These are phyloP conservation scores for Fusarium chlamydosporum DNA, from an alignment of 2,329 filamentous ascomycete species.

Conservation along the genomic window DNA sequence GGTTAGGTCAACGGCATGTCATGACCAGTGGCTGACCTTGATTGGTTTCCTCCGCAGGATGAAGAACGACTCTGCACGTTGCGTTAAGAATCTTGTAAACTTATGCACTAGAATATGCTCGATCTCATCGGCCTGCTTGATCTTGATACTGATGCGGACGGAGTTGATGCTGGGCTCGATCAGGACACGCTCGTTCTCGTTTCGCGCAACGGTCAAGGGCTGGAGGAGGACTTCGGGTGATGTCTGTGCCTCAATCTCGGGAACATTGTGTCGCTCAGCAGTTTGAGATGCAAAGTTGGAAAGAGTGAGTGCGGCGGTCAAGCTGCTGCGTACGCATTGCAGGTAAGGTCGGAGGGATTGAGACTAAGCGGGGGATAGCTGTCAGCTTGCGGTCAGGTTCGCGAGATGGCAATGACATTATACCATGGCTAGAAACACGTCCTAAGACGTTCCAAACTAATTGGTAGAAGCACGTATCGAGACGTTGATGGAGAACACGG, in stretches of 20 bases:
- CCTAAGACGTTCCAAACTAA: conserved; percentile 22
- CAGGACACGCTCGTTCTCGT: conserved; percentile 96
- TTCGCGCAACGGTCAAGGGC: conserved; percentile 89
- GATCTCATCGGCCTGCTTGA: conserved; percentile 99
- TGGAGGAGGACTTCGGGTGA: conserved; percentile 96
- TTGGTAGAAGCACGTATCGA: conserved; percentile 25
- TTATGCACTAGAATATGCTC: conserved; percentile 98
- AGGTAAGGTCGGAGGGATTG: conserved; percentile 98
- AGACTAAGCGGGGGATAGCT: conserved; percentile 68
- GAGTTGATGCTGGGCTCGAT: conserved; percentile 98
- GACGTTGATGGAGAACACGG: conserved; percentile 34
- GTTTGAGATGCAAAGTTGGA: conserved; percentile 98
- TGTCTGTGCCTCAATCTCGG: conserved; percentile 92
- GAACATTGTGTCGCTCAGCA: conserved; percentile 96
- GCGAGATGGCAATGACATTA: neutral
- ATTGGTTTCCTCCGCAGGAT: conserved; percentile 95
- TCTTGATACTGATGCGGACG: conserved; percentile 96
- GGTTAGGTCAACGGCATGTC: conserved; percentile 9
- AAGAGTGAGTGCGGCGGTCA: conserved; percentile 88
- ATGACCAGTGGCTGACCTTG: conserved; percentile 71
- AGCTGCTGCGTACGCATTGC: conserved; percentile 92
- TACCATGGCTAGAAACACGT: conserved; percentile 43
- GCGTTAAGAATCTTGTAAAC: conserved; percentile 93
- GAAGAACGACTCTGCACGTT: conserved; percentile 89
- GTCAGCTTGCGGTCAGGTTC: conserved; percentile 37